These are phyloP conservation scores for Cytospora piceae DNA, from an alignment of 2,329 filamentous ascomycete genomes.

Conservation along the genomic window DNA sequence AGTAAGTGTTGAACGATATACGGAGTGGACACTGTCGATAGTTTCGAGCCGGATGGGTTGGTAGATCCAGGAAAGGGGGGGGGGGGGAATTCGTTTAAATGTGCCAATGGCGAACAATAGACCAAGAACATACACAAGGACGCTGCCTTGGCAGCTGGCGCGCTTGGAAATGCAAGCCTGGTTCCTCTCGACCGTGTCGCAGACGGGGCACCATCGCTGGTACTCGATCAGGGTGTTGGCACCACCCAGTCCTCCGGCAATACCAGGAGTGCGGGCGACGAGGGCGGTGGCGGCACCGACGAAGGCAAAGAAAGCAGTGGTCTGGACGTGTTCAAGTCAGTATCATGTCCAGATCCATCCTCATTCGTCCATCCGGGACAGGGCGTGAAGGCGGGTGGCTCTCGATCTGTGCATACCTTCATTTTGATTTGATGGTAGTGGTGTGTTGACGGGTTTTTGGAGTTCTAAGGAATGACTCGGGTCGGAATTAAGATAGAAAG, in stretches of 20 bases:
- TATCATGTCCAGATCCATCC: background rate
- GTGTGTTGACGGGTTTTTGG: background rate
- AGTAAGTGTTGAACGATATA: background rate
- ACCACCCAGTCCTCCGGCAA: slow-evolving; percentile 9
- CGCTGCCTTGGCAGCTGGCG: slow-evolving; percentile 23
- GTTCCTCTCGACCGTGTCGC: slow-evolving; percentile 29
- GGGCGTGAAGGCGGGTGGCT: background rate
- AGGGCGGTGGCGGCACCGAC: slow-evolving; percentile 29
- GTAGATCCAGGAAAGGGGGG: background rate
- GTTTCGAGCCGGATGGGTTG: background rate
- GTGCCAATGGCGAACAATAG: background rate
- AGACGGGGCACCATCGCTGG: slow-evolving; percentile 29
- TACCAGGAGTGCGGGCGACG: slow-evolving; percentile 13
- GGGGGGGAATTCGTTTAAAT: background rate
- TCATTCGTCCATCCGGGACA: background rate
- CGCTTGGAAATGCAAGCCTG: slow-evolving; percentile 21
- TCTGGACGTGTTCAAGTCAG: slow-evolving; percentile 1
- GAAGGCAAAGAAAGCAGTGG: slow-evolving; percentile 26
- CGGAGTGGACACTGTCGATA: background rate
- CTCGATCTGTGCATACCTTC: slow-evolving; percentile 20
- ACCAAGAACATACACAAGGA: slow-evolving; percentile 20
- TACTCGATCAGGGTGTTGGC: slow-evolving; percentile 27
- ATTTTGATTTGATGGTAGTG: slow-evolving; percentile 9
- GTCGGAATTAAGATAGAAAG: slow-evolving; percentile 1
- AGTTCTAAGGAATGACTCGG: slow-evolving; percentile 13